Evolutionary conservation across 2,329 filamentous ascomycete species (phyloP), one percentile per base, ranked within the genome.

Genomic region (Talaromyces sp.): DNA sequence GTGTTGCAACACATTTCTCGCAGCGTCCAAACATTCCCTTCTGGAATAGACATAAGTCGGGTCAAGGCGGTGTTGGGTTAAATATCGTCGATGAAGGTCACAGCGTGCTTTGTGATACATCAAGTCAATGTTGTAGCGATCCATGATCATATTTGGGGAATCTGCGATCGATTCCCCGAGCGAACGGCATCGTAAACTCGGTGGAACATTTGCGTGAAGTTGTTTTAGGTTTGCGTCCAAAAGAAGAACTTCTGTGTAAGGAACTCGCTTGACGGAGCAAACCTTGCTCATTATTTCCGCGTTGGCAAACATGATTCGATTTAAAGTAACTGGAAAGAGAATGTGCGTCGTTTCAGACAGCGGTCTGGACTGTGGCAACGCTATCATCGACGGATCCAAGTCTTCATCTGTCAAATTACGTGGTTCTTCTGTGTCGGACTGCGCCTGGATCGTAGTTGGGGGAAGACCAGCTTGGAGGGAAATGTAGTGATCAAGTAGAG

Each of bases 61-160:
- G 23, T 56, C 34, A 4, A 56, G 33, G 4, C 54, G 54, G 9
- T 56, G 34, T 28, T 56, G 54, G 27, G 54, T 30, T 5, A 56
- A 27, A 28, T 56, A 56, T 10, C 54, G 54, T 56, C 54, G 16
- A 34, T 56, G 54, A 30, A 56, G 54, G 18, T 56, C 54, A 16
- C 54, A 56, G 27, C 54, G 54, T 27, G 33, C 31, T 56, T 56
- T 56, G 3, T 56, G 54, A 34, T 56, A 56, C 54, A 56, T 56
- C n/a, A 56, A n/a, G 31, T 56, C 34, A 56, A 56, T 56, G 23
- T 56, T 56, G 23, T 56, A 56, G 27, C 54, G 54, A 56, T 56
- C 54, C 54, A 56, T 56, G 4, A 56, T 56, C 31, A 56, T 56
- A 14, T 56, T 44, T 12, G 54, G 54, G 9, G 54, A 56, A 30